A percentile compares a stretch with the other conserved stretches of the same genome.
Conservation (phyloP, 768 basidiomycete species). For the Naematelia encephala region DNA sequence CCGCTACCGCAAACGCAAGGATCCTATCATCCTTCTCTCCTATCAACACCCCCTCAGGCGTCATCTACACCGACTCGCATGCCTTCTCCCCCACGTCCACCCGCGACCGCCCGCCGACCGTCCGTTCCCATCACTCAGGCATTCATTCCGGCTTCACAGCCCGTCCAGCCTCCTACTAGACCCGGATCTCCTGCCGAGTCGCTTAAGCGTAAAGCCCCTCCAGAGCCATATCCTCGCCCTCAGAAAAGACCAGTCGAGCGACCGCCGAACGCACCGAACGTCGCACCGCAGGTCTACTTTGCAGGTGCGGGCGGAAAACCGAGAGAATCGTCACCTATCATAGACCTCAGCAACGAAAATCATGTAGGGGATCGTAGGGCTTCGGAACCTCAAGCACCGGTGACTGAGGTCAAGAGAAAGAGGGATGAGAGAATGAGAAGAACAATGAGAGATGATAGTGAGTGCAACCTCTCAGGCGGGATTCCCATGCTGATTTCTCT, state of each 20-base stretch:
- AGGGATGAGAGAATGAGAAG: conserved; percentile 37
- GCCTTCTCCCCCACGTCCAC: conserved; percentile 4
- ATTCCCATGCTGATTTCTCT: conserved; percentile 4
- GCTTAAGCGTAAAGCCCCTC: not conserved
- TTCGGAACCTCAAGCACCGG: not conserved
- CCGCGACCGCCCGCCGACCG: conserved; percentile 4
- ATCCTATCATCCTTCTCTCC: not conserved
- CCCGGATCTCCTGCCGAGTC: conserved; percentile 4
- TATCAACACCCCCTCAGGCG: not conserved
- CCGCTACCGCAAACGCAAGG: not conserved
- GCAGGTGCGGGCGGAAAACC: not conserved
- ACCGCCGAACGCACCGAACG: not conserved
- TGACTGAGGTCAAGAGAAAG: conserved; percentile 6
- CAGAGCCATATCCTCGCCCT: not conserved
- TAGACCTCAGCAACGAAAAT: not conserved
- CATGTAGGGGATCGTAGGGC: not conserved
- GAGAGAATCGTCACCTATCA: not conserved
- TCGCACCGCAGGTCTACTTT: not conserved
- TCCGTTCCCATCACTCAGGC: conserved; percentile 15
- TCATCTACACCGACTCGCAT: not conserved
- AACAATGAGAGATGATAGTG: conserved; percentile 38
- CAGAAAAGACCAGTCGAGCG: not conserved
- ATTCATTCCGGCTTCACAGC: conserved; percentile 11
- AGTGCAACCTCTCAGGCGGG: conserved; percentile 4
- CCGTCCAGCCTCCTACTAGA: conserved; percentile 1